Percentiles rank a stretch among this genome's conserved stretches.
phyloP scores from a whole-genome alignment of 495 filamentous ascomycete genomes.

The Daldinia loculata region DNA sequence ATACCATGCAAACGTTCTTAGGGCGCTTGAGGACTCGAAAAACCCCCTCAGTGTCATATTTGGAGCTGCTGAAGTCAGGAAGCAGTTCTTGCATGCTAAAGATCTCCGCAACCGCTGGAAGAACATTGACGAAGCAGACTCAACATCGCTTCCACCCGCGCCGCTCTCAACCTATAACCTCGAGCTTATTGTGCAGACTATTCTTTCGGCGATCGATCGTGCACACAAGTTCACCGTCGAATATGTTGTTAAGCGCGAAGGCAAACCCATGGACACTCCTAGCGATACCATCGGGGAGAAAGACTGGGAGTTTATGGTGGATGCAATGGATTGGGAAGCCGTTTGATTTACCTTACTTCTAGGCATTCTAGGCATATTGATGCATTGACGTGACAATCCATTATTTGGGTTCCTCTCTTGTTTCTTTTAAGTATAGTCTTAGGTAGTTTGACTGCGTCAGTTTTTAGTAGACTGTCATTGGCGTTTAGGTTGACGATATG shows the following conservation, averaged over 20 bases:
- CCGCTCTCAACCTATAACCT: slow-evolving; percentile 65
- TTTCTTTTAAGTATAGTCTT: not conserved
- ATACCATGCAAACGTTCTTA: slow-evolving; percentile 72
- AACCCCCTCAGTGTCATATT: slow-evolving; percentile 63
- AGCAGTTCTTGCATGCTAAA: slow-evolving; percentile 66
- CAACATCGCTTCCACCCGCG: slow-evolving; percentile 42
- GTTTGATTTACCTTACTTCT: slow-evolving; percentile 47
- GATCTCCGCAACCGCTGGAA: slow-evolving; percentile 75
- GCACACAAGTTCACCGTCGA: slow-evolving; percentile 46
- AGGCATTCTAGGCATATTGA: not conserved
- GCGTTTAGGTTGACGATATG: slow-evolving; percentile 20
- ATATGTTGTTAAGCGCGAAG: slow-evolving; percentile 49
- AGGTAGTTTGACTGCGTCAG: too few species aligned
- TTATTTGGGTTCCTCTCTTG: not conserved
- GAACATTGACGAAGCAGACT: slow-evolving; percentile 57
- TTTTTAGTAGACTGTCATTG: too few species aligned
- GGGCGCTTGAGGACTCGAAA: slow-evolving; percentile 57
- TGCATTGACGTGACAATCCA: not conserved
- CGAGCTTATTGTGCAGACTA: slow-evolving; percentile 59
- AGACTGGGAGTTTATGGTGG: slow-evolving; percentile 68
- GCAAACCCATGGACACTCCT: slow-evolving; percentile 10
- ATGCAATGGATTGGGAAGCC: slow-evolving; percentile 73
- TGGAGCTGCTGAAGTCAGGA: slow-evolving; percentile 56
- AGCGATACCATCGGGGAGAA: slow-evolving; percentile 44
- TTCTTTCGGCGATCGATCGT: slow-evolving; percentile 52